phyloP scores from a whole-genome alignment of 1,139 yeast species.

The Dujonia santamariae region DNA sequence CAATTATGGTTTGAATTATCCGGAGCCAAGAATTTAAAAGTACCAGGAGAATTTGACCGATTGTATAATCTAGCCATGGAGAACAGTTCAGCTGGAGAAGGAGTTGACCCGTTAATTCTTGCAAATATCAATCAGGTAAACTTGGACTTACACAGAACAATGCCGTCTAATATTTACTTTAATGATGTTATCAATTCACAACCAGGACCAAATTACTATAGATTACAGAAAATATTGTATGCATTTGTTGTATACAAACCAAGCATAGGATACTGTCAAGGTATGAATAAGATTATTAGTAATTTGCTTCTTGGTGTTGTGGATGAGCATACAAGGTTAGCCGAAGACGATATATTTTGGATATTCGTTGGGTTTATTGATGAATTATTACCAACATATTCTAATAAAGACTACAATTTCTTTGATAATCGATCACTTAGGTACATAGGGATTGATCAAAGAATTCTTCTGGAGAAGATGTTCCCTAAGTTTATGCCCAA shows the following conservation, averaged over 20 bases:
- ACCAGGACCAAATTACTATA: conserved; percentile 53
- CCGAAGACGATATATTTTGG: conserved; percentile 60
- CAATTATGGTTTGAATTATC: conserved; percentile 54
- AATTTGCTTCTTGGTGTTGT: conserved; percentile 39
- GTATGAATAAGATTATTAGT: conserved; percentile 62
- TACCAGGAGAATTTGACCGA: conserved; percentile 50
- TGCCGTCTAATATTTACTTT: conserved; percentile 56
- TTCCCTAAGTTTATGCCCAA: conserved; percentile 34
- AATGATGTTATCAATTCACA: conserved; percentile 33
- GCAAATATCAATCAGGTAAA: conserved; percentile 51
- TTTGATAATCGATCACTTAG: conserved; percentile 41
- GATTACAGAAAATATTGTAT: conserved; percentile 46
- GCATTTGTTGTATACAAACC: conserved; percentile 53
- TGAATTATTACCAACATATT: conserved; percentile 42
- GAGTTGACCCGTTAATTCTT: conserved; percentile 18
- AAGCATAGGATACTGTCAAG: conserved; percentile 57
- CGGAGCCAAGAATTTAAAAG: conserved; percentile 45
- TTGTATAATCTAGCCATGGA: conserved; percentile 13
- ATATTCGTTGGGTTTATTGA: conserved; percentile 49
- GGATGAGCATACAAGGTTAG: conserved; percentile 17
- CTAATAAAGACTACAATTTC: conserved; percentile 8
- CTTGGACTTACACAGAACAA: conserved; percentile 53
- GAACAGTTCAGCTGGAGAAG: conserved; percentile 11
- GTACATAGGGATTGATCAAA: conserved; percentile 41
- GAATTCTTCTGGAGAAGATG: conserved; percentile 18